A percentile compares a stretch with the other conserved stretches of the same genome.
phyloP scores from a whole-genome alignment of 306 rosid genomes.

The Rosa multiflora region DNA sequence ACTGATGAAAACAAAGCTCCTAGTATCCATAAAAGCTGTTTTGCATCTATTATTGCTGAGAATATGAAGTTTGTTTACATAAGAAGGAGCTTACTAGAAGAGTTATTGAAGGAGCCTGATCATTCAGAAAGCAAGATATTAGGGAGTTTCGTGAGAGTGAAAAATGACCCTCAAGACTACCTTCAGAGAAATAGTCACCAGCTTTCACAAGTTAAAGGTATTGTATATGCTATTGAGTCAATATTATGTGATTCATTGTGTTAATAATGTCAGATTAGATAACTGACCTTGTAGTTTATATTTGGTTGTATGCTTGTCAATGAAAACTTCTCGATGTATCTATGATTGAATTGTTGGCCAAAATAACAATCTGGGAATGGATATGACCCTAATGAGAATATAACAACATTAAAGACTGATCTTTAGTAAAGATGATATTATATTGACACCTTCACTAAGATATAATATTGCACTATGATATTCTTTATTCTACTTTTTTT shows the following conservation, averaged over 20 bases:
- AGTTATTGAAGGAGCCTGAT: slow-evolving; percentile 13
- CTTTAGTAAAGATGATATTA: background rate
- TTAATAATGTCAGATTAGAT: background rate
- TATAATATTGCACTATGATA: background rate
- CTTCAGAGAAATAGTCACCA: slow-evolving; percentile 11
- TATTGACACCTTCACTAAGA: background rate
- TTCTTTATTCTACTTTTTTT: background rate
- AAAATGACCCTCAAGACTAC: slow-evolving; percentile 8
- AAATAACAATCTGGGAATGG: background rate
- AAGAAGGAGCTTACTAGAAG: slow-evolving; percentile 11
- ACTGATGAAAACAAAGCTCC: slow-evolving; percentile 27
- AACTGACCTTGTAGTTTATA: background rate
- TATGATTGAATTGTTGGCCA: background rate
- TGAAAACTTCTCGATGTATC: background rate
- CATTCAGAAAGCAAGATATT: slow-evolving; percentile 3
- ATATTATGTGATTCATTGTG: background rate
- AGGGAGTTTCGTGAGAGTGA: slow-evolving; percentile 19
- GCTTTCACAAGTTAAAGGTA: slow-evolving; percentile 16
- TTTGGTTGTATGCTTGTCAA: background rate
- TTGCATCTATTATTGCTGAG: slow-evolving; percentile 5
- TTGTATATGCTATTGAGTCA: background rate
- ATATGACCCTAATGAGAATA: background rate
- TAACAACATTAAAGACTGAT: background rate
- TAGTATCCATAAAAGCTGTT: slow-evolving; percentile 16
- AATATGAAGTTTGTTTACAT: slow-evolving; percentile 17